phyloP scores from a whole-genome alignment of 495 filamentous ascomycete genomes.

The Trichoderma reesei region DNA sequence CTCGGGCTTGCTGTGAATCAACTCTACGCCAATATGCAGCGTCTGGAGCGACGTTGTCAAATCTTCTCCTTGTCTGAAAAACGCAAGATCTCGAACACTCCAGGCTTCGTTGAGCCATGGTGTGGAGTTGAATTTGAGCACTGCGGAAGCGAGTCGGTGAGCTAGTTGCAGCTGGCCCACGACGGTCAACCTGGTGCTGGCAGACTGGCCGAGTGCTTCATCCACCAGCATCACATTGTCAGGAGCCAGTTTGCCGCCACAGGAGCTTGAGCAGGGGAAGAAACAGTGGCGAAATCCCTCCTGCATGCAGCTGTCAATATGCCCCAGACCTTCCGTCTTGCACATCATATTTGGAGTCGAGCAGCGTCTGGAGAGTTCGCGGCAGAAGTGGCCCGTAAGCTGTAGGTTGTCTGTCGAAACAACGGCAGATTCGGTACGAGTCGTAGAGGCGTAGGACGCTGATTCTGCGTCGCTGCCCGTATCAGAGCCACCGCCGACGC shows the following conservation, averaged over 20 bases:
- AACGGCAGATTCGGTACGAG: not conserved
- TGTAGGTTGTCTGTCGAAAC: not conserved
- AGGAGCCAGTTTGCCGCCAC: not conserved
- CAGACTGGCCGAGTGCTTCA: slow-evolving; percentile 5
- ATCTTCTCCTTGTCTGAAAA: slow-evolving; percentile 13
- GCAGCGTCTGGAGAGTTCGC: slow-evolving; percentile 2
- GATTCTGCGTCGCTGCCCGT: not conserved
- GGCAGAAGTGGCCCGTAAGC: slow-evolving; percentile 11
- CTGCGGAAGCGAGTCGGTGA: slow-evolving; percentile 12
- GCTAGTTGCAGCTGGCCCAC: slow-evolving; percentile 14
- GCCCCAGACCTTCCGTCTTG: not conserved
- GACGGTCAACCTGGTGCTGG: slow-evolving; percentile 8
- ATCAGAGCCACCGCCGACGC: not conserved
- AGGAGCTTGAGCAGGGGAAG: slow-evolving; percentile 10
- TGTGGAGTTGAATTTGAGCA: slow-evolving; percentile 15
- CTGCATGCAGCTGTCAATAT: slow-evolving; percentile 11
- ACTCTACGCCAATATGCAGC: slow-evolving; percentile 13
- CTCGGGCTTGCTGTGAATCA: not conserved
- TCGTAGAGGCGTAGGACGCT: not conserved
- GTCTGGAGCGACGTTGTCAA: slow-evolving; percentile 15
- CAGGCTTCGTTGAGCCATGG: slow-evolving; percentile 14
- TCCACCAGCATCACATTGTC: slow-evolving; percentile 8
- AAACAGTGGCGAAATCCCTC: slow-evolving; percentile 14
- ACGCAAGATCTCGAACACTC: slow-evolving; percentile 13
- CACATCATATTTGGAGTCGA: not conserved